Evolutionary conservation across 176 grass and related monocot genomes (phyloP).

Genomic region (Puya raimondii): DNA sequence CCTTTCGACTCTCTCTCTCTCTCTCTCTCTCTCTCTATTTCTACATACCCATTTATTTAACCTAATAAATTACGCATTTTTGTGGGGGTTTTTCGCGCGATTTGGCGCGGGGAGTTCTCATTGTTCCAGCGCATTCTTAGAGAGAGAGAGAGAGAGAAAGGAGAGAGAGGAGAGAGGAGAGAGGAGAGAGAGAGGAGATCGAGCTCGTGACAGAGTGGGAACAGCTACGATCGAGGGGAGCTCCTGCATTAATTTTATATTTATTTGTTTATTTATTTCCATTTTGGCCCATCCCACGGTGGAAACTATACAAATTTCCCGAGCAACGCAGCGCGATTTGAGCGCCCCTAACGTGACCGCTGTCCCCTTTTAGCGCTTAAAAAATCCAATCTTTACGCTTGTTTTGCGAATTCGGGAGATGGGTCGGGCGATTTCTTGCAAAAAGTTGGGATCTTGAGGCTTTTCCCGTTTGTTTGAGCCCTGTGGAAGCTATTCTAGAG

Average conservation of each 20-base stretch:
- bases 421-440: neutral
- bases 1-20: slow-evolving; percentile 20
- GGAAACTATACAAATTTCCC: neutral
- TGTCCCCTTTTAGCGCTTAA: neutral
- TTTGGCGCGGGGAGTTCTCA: too few species aligned
- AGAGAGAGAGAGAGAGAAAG: too few species aligned
- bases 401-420: neutral
- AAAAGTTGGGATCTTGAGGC: neutral
- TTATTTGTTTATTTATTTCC: neutral
- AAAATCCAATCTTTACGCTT: neutral
- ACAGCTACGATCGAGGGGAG: neutral
- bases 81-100: neutral
- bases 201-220: neutral
- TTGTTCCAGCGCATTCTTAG: too few species aligned
- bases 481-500: too few species aligned
- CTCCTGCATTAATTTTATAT: neutral
- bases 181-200: neutral
- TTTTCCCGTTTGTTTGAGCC: neutral
- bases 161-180: too few species aligned
- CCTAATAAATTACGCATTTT: neutral
- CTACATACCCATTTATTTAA: neutral
- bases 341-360: neutral
- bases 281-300: neutral
- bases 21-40: neutral
- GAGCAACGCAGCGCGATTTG: neutral